Conservation (phyloP, 2,329 filamentous ascomycete genomes). For the Fusarium sp. region DNA sequence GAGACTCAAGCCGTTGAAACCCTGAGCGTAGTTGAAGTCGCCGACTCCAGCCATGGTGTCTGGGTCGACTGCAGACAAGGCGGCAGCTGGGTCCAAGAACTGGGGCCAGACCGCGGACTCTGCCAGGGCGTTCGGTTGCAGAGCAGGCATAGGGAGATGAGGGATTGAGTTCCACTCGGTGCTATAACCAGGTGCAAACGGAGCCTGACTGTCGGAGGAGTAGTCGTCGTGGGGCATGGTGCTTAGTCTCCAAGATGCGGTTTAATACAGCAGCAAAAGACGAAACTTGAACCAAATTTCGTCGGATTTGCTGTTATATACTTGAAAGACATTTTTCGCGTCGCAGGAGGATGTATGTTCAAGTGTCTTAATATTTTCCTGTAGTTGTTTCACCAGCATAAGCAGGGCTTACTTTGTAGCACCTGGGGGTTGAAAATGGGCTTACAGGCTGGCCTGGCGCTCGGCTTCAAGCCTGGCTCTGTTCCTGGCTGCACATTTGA, state of each 20-base stretch:
- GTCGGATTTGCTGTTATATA: background rate
- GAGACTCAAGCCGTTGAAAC: background rate
- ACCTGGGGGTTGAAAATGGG: background rate
- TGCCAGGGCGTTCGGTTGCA: background rate
- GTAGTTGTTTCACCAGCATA: fast-evolving
- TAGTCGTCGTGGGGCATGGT: background rate
- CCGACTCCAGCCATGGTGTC: background rate
- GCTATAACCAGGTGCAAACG: background rate
- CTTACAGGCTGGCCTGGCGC: background rate
- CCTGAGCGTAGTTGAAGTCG: background rate
- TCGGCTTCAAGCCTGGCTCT: background rate
- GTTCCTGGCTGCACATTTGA: background rate
- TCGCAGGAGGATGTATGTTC: fast-evolving
- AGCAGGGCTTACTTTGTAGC: background rate
- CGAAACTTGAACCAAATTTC: background rate
- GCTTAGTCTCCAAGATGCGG: background rate
- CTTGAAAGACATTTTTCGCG: fast-evolving
- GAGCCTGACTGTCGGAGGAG: background rate
- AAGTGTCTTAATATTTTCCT: fast-evolving
- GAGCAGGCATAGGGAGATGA: background rate
- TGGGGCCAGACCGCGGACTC: background rate
- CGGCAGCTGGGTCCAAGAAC: background rate
- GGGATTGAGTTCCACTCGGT: background rate
- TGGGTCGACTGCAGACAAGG: background rate
- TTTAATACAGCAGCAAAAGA: background rate